Percentiles rank a stretch among this genome's conserved stretches.
Evolutionary conservation across 768 basidiomycete species (phyloP).

Genomic region (Podaxis sp.): DNA sequence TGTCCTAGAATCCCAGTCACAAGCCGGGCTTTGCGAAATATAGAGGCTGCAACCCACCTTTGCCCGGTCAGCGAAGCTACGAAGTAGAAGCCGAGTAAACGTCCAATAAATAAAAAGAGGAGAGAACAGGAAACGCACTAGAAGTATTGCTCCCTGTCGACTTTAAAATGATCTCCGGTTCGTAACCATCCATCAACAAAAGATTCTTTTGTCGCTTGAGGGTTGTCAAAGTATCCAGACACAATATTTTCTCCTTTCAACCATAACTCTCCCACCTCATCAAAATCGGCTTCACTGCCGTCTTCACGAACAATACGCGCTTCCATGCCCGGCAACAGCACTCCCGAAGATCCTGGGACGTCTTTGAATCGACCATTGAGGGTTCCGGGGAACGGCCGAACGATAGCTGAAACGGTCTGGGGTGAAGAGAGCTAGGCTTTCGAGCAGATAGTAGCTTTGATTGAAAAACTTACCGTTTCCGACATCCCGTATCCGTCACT

Average conservation of each 20-base stretch:
- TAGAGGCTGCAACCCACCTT: slow-evolving; percentile 40
- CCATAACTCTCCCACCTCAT: slow-evolving; percentile 66
- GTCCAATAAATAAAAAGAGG: not conserved
- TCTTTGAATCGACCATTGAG: slow-evolving; percentile 37
- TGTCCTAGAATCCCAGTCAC: slow-evolving; percentile 43
- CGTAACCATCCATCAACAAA: slow-evolving; percentile 70
- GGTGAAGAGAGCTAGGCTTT: not conserved
- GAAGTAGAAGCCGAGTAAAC: not conserved
- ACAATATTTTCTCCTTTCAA: slow-evolving; percentile 51
- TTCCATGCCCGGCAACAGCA: slow-evolving; percentile 60
- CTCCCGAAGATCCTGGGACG: slow-evolving; percentile 43
- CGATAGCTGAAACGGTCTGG: slow-evolving; percentile 51
- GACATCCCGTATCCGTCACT: slow-evolving; percentile 64
- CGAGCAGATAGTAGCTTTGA: no score
- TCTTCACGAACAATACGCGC: slow-evolving; percentile 55
- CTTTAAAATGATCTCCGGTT: slow-evolving; percentile 67
- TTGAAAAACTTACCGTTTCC: slow-evolving; percentile 44
- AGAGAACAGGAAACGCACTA: slow-evolving; percentile 39
- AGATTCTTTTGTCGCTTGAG: slow-evolving; percentile 56
- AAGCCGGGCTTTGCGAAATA: not conserved
- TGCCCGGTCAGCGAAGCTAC: slow-evolving; percentile 65
- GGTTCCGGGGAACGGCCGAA: slow-evolving; percentile 37
- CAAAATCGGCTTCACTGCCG: slow-evolving; percentile 44
- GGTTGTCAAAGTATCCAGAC: slow-evolving; percentile 69
- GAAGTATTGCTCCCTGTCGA: slow-evolving; percentile 54